Evolutionary conservation across 1,139 yeast genomes (phyloP), one percentile per base, ranked within the genome.

Genomic region (Chernovozyma sophiae-reginae): DNA sequence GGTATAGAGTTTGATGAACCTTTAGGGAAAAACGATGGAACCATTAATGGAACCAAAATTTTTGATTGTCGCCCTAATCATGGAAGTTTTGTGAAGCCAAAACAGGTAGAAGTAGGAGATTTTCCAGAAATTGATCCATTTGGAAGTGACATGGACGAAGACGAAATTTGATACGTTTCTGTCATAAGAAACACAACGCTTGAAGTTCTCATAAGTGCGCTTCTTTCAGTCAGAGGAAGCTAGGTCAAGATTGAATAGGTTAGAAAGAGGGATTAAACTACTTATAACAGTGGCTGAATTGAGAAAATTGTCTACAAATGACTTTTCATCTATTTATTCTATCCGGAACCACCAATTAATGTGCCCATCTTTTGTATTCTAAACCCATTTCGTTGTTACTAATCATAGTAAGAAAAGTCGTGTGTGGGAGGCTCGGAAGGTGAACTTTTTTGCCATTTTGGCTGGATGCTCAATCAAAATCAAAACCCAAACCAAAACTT

Each of bases 21-120:
- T 0, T 71, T 68, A 30, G 77, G 76, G 5, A 65, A 64, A 46
- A 69, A 69, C 42, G 58, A 63, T 43, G 75, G 76, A 1, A 50
- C 52, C 45, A 60, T 72, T 18, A 69, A 59, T 10, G 65, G 61
- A 1, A 46, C 48, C 3, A 45, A 44, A 33, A 31, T 64, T 12
- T 76, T 75, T 48, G 46, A 50, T 5, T 66, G 75, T 42, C 45
- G 53, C 29, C 48, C 46, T 1, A 62, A 62, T 24, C 74, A 74
- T 44, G 81, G 81, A 1, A 71, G 77, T 39, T 74, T 76, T 50
- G 68, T 75, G 17, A 65, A 62, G 41, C 79, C 81, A 2, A 58
- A 56, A 37, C 65, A 61, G 39, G 72, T 75, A 7, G 77, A 72
- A 44, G 68, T 68, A 18, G 82, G 81, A 1, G 79, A 76, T 40